Conservation (phyloP, 306 rosid genomes). For the Vigna radiata region DNA sequence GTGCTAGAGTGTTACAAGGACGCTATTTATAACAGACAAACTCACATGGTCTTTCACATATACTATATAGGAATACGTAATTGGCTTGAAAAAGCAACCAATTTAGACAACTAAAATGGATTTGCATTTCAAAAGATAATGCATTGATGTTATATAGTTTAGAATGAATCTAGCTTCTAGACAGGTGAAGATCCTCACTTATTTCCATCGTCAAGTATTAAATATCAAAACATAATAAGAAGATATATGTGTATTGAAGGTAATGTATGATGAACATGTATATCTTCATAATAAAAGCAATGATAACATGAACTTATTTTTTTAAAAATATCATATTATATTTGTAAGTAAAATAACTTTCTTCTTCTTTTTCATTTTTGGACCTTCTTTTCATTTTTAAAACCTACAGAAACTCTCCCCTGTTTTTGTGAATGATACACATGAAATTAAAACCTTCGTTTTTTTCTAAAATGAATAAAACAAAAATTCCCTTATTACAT, state of each 20-base stretch:
- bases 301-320: neutral
- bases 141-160: neutral
- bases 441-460: neutral
- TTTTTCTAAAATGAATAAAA: neutral
- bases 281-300: too few relatives aligned
- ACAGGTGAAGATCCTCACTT: neutral
- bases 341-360: neutral
- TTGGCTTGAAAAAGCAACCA: too few relatives aligned
- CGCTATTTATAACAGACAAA: neutral
- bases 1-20: neutral
- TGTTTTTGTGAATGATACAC: neutral
- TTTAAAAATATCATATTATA: neutral
- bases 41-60: conserved; percentile 31
- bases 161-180: neutral
- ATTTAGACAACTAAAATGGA: too few relatives aligned
- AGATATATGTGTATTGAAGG: neutral
- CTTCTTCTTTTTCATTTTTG: neutral
- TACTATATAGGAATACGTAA: neutral
- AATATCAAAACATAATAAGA: neutral
- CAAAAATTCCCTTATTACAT: neutral
- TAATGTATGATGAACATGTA: neutral
- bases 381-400: neutral
- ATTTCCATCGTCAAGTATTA: neutral
- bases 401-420: neutral
- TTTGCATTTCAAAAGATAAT: neutral